Evolutionary conservation across 1,284 basidiomycete species (phyloP), one percentile per base, ranked within the genome.

Genomic region (Cutaneotrichosporon sp.): DNA sequence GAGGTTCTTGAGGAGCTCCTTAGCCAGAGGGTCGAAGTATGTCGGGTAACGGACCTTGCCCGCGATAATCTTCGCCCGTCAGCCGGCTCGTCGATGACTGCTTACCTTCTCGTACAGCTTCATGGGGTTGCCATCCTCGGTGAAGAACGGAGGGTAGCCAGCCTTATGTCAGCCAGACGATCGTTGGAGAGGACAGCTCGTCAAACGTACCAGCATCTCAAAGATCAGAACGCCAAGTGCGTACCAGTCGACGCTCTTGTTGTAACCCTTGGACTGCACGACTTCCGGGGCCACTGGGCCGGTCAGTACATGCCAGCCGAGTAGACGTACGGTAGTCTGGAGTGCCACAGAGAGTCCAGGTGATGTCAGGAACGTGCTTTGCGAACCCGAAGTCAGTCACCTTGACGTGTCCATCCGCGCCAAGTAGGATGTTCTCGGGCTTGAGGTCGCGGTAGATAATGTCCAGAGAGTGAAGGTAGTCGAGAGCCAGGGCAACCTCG

Each of bases 161-260:
- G 81, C 81, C 80, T 81, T 51, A 9, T n/a, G 38, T 42, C 38
- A 42, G 38, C 18, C 18, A 4, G 16, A 42, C 16, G 7, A 18
- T 7, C 7, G 38, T n/a, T 18, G 38, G n/a, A n/a, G n/a, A n/a
- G n/a, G n/a, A n/a, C n/a, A n/a, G n/a, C n/a, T n/a, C n/a, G n/a
- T 18, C 18, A 8, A 42, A 77, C 81, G 62, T 57, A 82, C 82
- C 22, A 85, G 78, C 84, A 85, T 85, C 70, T 85, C 84, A 66
- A 84, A 85, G 36, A 85, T 81, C 43, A 99, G 85, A 29, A 99
- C 93, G 53, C 95, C 95, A 34, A 99, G 86, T 0, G 97, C 95
- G 79, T 98, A 99, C 95, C 95, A 99, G 75, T 99, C 97, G 1
- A 99, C 95, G 69, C 87, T 90, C 80, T 97, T 97, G 83, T 97